Evolutionary conservation across 2,329 filamentous ascomycete species (phyloP).

Genomic region (Drechslera avenae): DNA sequence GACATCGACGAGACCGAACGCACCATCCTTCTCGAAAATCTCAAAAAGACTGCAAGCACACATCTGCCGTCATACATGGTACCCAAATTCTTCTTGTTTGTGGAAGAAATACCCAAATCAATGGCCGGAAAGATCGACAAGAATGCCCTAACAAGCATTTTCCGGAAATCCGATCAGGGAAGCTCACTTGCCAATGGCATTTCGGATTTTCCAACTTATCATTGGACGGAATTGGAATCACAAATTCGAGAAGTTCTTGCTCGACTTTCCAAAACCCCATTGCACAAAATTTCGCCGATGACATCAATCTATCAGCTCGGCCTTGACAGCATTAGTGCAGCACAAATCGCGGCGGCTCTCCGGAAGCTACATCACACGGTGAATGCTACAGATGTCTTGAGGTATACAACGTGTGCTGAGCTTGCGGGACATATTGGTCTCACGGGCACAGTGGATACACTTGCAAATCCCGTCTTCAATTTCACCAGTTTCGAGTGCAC

Average conservation of each 20-base stretch:
- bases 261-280: conserved; percentile 60
- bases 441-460: neutral
- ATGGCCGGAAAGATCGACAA: conserved; percentile 51
- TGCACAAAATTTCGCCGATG: conserved; percentile 58
- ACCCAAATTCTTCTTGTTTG: conserved; percentile 42
- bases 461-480: conserved; percentile 45
- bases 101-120: conserved; percentile 45
- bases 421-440: conserved; percentile 36
- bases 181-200: neutral
- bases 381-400: conserved; percentile 75
- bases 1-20: conserved; percentile 9
- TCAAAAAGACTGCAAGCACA: conserved; percentile 22
- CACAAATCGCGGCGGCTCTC: conserved; percentile 73
- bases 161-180: conserved; percentile 26
- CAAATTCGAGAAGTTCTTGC: conserved; percentile 63
- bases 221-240: conserved; percentile 60
- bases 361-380: conserved; percentile 63
- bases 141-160: conserved; percentile 38
- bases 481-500: conserved; percentile 58
- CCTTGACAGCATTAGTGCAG: conserved; percentile 85
- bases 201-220: conserved; percentile 12
- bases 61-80: conserved; percentile 49
- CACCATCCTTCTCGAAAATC: conserved; percentile 23
- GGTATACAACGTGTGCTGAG: conserved; percentile 49
- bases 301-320: conserved; percentile 88